Conservation (phyloP, 495 filamentous ascomycete species). For the Poronia punctata region DNA sequence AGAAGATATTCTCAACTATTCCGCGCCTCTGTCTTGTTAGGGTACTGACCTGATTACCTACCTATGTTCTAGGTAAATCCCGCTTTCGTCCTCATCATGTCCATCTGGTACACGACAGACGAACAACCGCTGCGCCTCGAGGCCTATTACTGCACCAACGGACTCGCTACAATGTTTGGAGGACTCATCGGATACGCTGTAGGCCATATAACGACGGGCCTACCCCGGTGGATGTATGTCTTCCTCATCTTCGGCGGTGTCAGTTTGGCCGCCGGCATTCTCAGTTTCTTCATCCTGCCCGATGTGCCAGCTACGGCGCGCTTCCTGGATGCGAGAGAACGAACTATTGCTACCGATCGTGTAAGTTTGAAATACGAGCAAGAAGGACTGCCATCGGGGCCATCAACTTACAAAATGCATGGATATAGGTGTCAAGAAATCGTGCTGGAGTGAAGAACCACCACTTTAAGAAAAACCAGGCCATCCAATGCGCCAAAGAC, state of each 20-base stretch:
- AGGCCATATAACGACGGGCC: conserved; percentile 35
- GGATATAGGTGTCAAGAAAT: conserved; percentile 33
- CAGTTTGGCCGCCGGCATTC: conserved; percentile 43
- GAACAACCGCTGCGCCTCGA: conserved; percentile 51
- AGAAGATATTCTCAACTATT: background rate
- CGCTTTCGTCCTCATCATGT: conserved; percentile 50
- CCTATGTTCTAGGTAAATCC: conserved; percentile 46
- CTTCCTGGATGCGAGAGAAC: conserved; percentile 43
- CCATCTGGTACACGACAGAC: conserved; percentile 48
- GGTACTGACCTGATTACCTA: too few relatives aligned
- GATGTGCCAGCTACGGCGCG: conserved; percentile 51
- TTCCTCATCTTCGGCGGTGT: conserved; percentile 45
- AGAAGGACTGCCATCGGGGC: background rate
- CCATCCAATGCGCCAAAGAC: conserved; percentile 51
- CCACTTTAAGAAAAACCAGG: conserved; percentile 38
- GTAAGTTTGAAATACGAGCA: conserved; percentile 22
- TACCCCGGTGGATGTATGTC: conserved; percentile 41
- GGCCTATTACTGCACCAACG: conserved; percentile 51
- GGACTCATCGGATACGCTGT: conserved; percentile 46
- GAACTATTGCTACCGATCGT: conserved; percentile 46
- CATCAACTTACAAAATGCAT: background rate
- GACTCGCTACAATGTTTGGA: conserved; percentile 50
- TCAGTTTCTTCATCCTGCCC: conserved; percentile 50
- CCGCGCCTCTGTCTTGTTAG: too few relatives aligned
- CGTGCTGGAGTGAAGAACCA: conserved; percentile 57